Percentiles rank a stretch among this genome's conserved stretches.
Evolutionary conservation across 306 rosid species (phyloP).

Genomic region (Dryas alaskensis): DNA sequence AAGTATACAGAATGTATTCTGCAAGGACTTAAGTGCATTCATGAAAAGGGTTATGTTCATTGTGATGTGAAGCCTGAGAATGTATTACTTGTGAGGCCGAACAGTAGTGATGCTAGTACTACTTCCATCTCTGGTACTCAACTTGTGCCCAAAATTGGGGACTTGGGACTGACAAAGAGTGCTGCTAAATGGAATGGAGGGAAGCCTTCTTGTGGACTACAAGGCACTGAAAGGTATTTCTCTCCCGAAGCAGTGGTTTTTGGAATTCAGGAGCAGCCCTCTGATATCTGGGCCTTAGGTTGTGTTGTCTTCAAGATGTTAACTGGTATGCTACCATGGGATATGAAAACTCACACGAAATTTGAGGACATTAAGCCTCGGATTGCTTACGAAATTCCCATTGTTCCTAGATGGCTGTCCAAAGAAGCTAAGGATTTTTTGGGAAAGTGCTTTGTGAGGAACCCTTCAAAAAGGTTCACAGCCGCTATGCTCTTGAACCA

Average conservation of each 20-base stretch:
- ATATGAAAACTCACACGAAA: background rate
- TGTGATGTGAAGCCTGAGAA: background rate
- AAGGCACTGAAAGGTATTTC: background rate
- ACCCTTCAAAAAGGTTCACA: background rate
- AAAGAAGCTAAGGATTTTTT: conserved; percentile 8
- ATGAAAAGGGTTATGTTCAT: background rate
- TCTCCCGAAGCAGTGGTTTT: background rate
- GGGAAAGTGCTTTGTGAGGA: background rate
- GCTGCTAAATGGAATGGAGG: no score
- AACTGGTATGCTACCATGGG: background rate
- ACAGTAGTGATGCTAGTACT: no score
- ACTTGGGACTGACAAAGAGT: background rate
- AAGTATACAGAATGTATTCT: no score
- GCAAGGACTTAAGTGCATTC: background rate
- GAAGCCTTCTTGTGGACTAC: background rate
- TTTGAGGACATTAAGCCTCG: background rate
- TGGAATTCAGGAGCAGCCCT: background rate
- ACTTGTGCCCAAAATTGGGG: conserved; percentile 6
- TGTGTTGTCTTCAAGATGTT: conserved; percentile 9
- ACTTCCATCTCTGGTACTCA: background rate
- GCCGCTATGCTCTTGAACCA: conserved; percentile 7
- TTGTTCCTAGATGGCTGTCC: background rate
- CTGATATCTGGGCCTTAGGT: conserved; percentile 8
- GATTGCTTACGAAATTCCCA: background rate
- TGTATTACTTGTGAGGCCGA: background rate